Evolutionary conservation across 208 protist genomes (phyloP), one percentile per base, ranked within the genome.

Genomic region (Trypanosoma scelopori): DNA sequence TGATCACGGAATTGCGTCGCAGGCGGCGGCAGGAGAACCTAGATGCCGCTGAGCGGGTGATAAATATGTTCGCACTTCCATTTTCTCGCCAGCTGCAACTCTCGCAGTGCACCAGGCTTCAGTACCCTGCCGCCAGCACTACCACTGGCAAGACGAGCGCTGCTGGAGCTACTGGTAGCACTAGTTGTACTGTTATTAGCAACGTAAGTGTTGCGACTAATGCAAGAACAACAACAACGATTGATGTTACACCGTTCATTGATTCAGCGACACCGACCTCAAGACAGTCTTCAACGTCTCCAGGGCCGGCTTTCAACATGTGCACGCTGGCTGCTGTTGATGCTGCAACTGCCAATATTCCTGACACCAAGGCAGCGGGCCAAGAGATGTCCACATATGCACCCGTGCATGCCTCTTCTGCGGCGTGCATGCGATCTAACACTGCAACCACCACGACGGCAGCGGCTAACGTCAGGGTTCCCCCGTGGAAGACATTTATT

Each of bases 1-100:
- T 65, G 16, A 61, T 67, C 28, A 37, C 50, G 28, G 56, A 69
- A 43, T 32, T 69, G 32, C 70, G 64, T 7, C 64, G 69, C 3
- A 43, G 30, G 46, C 75, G 75, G 20, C 57, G 75, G 42, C 28
- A 55, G 25, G 69, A 81, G 55, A 81, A 81, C 45, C 27, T 70
- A 12, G 22, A 48, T 37, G 75, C 75, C 18, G 75, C 69, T 1
- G 46, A n/a, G 11, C 47, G 55, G 16, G 75, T 69, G 27, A 43
- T 76, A 6, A 51, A 62, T n/a, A 32, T 63, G 16, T 81, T 76
- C 43, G 46, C 61, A 13, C 15, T 73, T 9, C 55, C 69, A 2
- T 69, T 71, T 48, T 32, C 25, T 9, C 9, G 5, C 32, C 32
- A 37, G 5, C 9, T 37, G 5, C 32, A 37, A 9, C 9, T 9